These are phyloP conservation scores for Aspergillus pseudoterreus DNA, from an alignment of 2,329 filamentous ascomycete species.

Conservation along the genomic window DNA sequence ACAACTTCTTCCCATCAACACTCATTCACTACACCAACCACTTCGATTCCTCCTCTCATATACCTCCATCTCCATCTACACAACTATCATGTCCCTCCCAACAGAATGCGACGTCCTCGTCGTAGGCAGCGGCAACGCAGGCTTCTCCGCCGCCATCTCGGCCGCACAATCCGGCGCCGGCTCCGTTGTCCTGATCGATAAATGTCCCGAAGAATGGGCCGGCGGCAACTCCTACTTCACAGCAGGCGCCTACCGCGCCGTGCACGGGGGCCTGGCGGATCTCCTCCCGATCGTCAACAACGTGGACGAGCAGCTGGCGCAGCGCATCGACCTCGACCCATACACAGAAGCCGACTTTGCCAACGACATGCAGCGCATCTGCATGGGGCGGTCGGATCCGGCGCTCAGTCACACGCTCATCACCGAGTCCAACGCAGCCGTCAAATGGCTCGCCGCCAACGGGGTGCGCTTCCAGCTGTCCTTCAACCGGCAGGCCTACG, in stretches of 20 bases:
- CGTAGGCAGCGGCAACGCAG: constrained; percentile 62
- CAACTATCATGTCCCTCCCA: constrained; percentile 10
- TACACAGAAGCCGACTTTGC: constrained; percentile 56
- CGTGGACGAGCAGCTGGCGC: constrained; percentile 43
- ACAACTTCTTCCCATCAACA: not conserved
- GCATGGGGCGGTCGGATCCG: constrained; percentile 51
- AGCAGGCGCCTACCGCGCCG: constrained; percentile 60
- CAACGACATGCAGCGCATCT: constrained; percentile 56
- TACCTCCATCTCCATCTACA: not conserved
- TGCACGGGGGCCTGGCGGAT: constrained; percentile 53
- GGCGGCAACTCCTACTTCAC: constrained; percentile 66
- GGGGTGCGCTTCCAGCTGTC: constrained; percentile 58
- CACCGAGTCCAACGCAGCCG: constrained; percentile 46
- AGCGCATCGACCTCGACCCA: constrained; percentile 55
- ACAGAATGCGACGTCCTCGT: constrained; percentile 44
- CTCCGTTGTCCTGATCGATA: constrained; percentile 56
- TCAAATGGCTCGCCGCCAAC: constrained; percentile 55
- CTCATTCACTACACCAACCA: not conserved
- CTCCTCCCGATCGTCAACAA: constrained; percentile 62
- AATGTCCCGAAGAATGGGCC: constrained; percentile 55
- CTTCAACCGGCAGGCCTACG: constrained; percentile 64
- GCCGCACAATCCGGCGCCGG: constrained; percentile 41
- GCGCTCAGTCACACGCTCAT: constrained; percentile 50
- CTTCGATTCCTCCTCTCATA: not conserved
- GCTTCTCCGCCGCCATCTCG: constrained; percentile 57